These are phyloP conservation scores for Wickerhamomyces hampshirensis DNA, from an alignment of 805 yeast species.

Conservation along the genomic window DNA sequence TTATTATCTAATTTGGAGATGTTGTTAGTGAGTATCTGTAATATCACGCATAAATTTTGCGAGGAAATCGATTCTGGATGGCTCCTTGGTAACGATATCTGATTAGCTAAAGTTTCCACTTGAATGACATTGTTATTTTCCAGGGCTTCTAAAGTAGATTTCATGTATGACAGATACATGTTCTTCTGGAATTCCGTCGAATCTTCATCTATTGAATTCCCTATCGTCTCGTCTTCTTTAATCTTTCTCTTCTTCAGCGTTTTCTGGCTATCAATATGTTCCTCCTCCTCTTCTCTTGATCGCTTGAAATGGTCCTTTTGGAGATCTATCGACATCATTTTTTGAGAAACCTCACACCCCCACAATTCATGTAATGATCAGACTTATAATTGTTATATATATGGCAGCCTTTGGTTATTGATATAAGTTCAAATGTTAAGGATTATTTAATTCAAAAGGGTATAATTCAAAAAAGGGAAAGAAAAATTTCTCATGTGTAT, in stretches of 20 bases:
- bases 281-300: conserved; percentile 20
- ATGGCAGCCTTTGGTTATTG: too few species aligned
- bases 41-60: conserved; percentile 47
- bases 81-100: conserved; percentile 47
- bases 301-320: conserved; percentile 24
- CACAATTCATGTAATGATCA: too few species aligned
- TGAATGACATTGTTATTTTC: conserved; percentile 56
- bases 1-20: conserved; percentile 54
- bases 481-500: too few species aligned
- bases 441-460: too few species aligned
- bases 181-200: conserved; percentile 26
- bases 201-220: conserved; percentile 3
- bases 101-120: conserved; percentile 54
- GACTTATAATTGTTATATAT: too few species aligned
- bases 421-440: too few species aligned
- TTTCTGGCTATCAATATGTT: conserved; percentile 5
- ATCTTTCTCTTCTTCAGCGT: conserved; percentile 9
- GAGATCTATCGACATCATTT: conserved; percentile 26
- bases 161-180: conserved; percentile 42
- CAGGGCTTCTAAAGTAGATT: conserved; percentile 64
- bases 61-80: conserved; percentile 51
- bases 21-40: conserved; percentile 57
- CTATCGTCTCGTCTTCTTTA: background rate
- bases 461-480: too few species aligned
- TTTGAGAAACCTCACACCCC: too few species aligned